Evolutionary conservation across 306 rosid genomes (phyloP).

Genomic region (Crotalaria pallida): DNA sequence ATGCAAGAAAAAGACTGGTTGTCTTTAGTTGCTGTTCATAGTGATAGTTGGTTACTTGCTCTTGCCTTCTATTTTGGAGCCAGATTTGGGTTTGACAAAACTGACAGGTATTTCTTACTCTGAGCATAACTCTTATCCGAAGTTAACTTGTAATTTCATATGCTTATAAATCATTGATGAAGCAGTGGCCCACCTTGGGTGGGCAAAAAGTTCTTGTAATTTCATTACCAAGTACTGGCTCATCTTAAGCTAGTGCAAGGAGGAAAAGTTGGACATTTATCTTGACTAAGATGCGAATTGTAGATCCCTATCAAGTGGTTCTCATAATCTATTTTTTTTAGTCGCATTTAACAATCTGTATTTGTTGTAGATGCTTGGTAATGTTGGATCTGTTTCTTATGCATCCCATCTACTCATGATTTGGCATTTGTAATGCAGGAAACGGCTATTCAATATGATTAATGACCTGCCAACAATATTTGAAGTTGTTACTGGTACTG

Average conservation of each 20-base stretch:
- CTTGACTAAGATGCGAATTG: slow-evolving; percentile 5
- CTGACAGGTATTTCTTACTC: slow-evolving; percentile 54
- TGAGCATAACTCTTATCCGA: background rate
- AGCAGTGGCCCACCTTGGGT: background rate
- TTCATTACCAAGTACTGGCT: background rate
- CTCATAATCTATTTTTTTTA: background rate
- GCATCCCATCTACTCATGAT: background rate
- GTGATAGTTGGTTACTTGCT: slow-evolving; percentile 82
- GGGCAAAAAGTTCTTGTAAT: background rate
- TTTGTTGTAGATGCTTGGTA: slow-evolving; percentile 10
- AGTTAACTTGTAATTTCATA: slow-evolving; percentile 16
- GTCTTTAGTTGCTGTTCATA: slow-evolving; percentile 81
- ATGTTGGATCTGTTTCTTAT: background rate
- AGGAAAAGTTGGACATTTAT: background rate
- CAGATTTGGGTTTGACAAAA: slow-evolving; percentile 75
- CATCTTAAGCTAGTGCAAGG: slow-evolving; percentile 4
- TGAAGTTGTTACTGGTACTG: slow-evolving; percentile 66
- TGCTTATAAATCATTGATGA: slow-evolving; percentile 8
- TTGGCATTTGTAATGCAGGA: slow-evolving; percentile 46
- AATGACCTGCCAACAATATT: slow-evolving; percentile 77
- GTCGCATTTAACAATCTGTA: slow-evolving; percentile 6
- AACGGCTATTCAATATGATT: slow-evolving; percentile 69
- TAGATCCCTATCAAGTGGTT: background rate
- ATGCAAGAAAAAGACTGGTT: slow-evolving; percentile 88
- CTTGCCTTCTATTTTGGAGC: slow-evolving; percentile 91